Evolutionary conservation across 2,329 filamentous ascomycete species (phyloP).

Genomic region (Tricladium varicosporioides): DNA sequence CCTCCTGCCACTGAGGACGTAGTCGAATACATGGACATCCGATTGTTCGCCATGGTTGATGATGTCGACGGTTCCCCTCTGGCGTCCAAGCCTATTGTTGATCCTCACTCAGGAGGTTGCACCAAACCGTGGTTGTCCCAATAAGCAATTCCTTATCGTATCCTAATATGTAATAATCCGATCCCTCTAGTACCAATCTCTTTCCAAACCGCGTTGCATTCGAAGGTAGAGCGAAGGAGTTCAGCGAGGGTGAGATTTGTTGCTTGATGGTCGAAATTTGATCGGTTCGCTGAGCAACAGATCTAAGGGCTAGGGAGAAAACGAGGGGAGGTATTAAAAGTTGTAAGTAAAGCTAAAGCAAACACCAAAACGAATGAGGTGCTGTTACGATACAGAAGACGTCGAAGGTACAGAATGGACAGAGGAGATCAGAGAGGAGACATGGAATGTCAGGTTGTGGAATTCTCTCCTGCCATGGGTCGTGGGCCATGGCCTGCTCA

Average conservation of each 20-base stretch:
- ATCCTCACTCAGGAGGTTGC: conserved; percentile 6
- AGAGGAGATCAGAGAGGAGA: conserved; percentile 16
- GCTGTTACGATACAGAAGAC: conserved; percentile 23
- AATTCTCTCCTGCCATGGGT: not conserved
- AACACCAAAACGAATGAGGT: conserved; percentile 60
- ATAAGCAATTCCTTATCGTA: no score
- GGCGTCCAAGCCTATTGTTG: conserved; percentile 20
- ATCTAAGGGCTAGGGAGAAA: conserved; percentile 15
- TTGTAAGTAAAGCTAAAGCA: conserved; percentile 29
- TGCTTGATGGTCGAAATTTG: not conserved
- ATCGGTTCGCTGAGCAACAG: conserved; percentile 28
- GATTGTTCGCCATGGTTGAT: conserved; percentile 33
- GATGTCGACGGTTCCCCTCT: conserved; percentile 14
- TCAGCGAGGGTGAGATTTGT: no score
- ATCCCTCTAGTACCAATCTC: no score
- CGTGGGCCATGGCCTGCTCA: no score
- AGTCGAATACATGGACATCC: conserved; percentile 63
- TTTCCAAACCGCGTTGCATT: not conserved
- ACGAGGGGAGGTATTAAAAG: conserved; percentile 17
- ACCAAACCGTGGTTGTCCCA: not conserved
- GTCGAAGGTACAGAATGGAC: conserved; percentile 13
- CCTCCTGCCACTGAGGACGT: conserved; percentile 61
- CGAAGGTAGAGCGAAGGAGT: conserved; percentile 1
- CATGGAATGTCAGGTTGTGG: conserved; percentile 3
- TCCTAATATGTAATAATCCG: no score